A percentile compares a stretch with the other conserved stretches of the same genome.
Evolutionary conservation across 2,329 filamentous ascomycete species (phyloP).

Genomic region (Xylariales sp.): DNA sequence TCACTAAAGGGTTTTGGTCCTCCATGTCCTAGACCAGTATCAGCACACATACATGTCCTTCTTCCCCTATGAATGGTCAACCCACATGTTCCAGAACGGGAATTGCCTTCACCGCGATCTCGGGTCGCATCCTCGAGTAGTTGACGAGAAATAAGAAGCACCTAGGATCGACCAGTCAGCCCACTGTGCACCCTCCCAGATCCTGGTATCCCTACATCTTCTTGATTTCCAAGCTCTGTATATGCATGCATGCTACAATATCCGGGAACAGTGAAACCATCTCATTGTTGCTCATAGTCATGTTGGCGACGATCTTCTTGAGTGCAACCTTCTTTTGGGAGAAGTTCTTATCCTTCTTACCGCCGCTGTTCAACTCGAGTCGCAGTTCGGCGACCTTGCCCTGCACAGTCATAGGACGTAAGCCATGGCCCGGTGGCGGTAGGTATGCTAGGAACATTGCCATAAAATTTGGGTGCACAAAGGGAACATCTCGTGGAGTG

Average conservation of each 20-base stretch:
- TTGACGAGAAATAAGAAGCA: constrained; percentile 97
- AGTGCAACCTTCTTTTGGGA: constrained; percentile 93
- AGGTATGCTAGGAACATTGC: constrained; percentile 52
- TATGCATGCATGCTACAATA: constrained; percentile 91
- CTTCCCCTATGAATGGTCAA: neutral
- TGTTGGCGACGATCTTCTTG: constrained; percentile 99
- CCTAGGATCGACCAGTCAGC: constrained; percentile 51
- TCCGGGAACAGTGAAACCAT: constrained; percentile 98
- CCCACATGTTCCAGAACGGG: constrained; percentile 75
- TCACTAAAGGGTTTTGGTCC: constrained; percentile 85
- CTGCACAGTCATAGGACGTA: constrained; percentile 62
- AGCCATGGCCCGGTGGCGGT: constrained; percentile 38
- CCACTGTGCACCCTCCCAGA: constrained; percentile 11
- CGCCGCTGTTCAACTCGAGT: constrained; percentile 85
- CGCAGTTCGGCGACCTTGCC: constrained; percentile 98
- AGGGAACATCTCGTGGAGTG: too few relatives aligned
- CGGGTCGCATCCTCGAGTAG: constrained; percentile 90
- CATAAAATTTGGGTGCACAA: constrained; percentile 18
- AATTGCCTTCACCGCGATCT: constrained; percentile 88
- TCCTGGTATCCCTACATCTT: constrained; percentile 69
- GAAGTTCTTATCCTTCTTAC: constrained; percentile 98
- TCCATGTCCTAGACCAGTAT: constrained; percentile 70
- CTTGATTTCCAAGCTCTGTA: constrained; percentile 94
- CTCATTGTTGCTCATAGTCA: constrained; percentile 99
- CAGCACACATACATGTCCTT: constrained; percentile 10